Evolutionary conservation across 192 early-diverging fungal genomes (phyloP).

Genomic region (Gamsiella multidivaricata): DNA sequence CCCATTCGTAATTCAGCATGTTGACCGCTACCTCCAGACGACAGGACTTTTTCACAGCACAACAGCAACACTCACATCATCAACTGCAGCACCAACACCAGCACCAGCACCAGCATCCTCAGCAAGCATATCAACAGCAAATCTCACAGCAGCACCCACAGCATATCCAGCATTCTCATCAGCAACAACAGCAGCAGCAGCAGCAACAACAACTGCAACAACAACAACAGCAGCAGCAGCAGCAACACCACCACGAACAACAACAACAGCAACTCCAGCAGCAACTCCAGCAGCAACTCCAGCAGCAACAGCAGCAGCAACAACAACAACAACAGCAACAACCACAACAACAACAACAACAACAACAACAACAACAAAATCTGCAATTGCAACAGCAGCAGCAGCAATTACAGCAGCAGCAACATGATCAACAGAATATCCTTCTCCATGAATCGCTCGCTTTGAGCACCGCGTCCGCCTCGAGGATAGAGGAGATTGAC

Average conservation of each 20-base stretch:
- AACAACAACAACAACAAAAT: constrained; percentile 19
- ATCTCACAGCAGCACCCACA: constrained; percentile 12
- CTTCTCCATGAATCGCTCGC: constrained; percentile 41
- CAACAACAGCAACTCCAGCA: constrained; percentile 35
- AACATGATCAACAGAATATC: constrained; percentile 36
- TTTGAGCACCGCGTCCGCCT: constrained; percentile 41
- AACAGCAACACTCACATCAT: constrained; percentile 26
- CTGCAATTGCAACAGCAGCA: constrained; percentile 30
- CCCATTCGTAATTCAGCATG: constrained; percentile 21
- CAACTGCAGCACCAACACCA: constrained; percentile 4
- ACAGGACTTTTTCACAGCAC: constrained; percentile 35
- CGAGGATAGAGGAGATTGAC: constrained; percentile 54
- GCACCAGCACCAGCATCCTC: constrained; percentile 2
- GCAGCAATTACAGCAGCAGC: constrained; percentile 40
- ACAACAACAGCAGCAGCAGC: constrained; percentile 15
- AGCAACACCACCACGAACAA: constrained; percentile 8
- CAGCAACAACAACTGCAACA: constrained; percentile 10
- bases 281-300: constrained; percentile 15
- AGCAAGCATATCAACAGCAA: constrained; percentile 10
- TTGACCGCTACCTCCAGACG: constrained; percentile 50
- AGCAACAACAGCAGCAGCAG: constrained; percentile 12
- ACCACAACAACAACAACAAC: constrained; percentile 26
- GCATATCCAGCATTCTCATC: constrained; percentile 9
- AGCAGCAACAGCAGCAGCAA: constrained; percentile 31
- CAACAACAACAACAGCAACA: constrained; percentile 35